These are phyloP conservation scores for Scenedesmus sp. DNA, from an alignment of 163 green algal genomes.

Conservation along the genomic window DNA sequence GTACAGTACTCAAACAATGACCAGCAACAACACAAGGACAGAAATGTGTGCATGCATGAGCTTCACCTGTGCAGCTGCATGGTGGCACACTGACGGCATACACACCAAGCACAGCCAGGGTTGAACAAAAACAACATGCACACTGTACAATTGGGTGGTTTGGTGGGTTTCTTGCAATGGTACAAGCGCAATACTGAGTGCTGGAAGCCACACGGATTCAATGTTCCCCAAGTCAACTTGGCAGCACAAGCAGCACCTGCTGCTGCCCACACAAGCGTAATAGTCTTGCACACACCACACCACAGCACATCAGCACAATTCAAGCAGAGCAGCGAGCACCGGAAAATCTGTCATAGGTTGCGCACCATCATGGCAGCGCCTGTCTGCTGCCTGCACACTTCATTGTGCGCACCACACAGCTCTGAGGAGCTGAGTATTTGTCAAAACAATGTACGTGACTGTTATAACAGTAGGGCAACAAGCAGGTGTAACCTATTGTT, in stretches of 20 bases:
- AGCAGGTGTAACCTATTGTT: not conserved
- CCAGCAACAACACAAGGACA: not conserved
- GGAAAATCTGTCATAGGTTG: not conserved
- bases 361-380: not conserved
- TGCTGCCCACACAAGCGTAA: not conserved
- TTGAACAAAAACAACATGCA: not conserved
- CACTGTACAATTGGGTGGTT: not conserved
- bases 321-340: not conserved
- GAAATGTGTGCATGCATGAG: not conserved
- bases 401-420: not conserved
- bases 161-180: not conserved
- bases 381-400: not conserved
- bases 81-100: conserved; percentile 31
- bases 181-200: not conserved
- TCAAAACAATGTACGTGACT: no score
- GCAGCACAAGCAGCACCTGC: not conserved
- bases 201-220: not conserved
- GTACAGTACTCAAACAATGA: not conserved
- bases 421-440: not conserved
- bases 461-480: not conserved
- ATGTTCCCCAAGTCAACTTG: not conserved
- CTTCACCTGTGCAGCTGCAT: conserved; percentile 6
- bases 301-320: not conserved
- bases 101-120: conserved; percentile 12
- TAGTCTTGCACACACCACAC: not conserved